These are phyloP conservation scores for Aspergillus nanangensis DNA, from an alignment of 495 filamentous ascomycete genomes.

Conservation along the genomic window DNA sequence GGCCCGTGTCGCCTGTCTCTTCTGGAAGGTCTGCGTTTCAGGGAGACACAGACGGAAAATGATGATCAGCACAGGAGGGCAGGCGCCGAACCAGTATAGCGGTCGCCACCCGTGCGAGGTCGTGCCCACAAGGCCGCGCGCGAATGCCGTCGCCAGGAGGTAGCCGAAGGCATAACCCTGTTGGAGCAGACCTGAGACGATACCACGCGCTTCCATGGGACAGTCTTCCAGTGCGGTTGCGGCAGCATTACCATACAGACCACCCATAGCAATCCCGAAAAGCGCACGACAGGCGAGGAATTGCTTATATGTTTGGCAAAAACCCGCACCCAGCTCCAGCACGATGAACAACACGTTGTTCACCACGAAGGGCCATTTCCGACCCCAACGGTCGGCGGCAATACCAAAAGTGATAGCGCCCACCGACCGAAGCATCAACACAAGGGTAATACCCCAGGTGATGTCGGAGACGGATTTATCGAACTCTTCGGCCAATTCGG, in stretches of 20 bases:
- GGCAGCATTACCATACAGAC: slow-evolving; percentile 82
- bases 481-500: slow-evolving; percentile 63
- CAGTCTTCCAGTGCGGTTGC: slow-evolving; percentile 85
- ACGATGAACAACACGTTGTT: slow-evolving; percentile 80
- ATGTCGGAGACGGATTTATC: slow-evolving; percentile 67
- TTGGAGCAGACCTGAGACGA: slow-evolving; percentile 78
- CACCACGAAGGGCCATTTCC: slow-evolving; percentile 84
- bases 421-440: slow-evolving; percentile 74
- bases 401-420: slow-evolving; percentile 74
- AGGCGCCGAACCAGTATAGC: slow-evolving; percentile 82
- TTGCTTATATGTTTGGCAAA: slow-evolving; percentile 69
- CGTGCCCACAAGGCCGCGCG: slow-evolving; percentile 65
- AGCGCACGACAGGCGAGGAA: slow-evolving; percentile 78
- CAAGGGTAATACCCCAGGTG: slow-evolving; percentile 86
- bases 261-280: slow-evolving; percentile 89
- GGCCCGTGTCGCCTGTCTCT: slow-evolving; percentile 57
- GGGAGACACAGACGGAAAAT: slow-evolving; percentile 70
- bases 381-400: slow-evolving; percentile 74
- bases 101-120: slow-evolving; percentile 75
- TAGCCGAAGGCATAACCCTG: slow-evolving; percentile 91
- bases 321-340: slow-evolving; percentile 76
- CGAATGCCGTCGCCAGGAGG: slow-evolving; percentile 73
- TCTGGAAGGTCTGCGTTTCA: slow-evolving; percentile 65
- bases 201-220: slow-evolving; percentile 65
- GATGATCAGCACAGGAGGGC: slow-evolving; percentile 77